Evolutionary conservation across 129 eudicot species (phyloP), one percentile per base, ranked within the genome.

Genomic region (Dittrichia graveolens): DNA sequence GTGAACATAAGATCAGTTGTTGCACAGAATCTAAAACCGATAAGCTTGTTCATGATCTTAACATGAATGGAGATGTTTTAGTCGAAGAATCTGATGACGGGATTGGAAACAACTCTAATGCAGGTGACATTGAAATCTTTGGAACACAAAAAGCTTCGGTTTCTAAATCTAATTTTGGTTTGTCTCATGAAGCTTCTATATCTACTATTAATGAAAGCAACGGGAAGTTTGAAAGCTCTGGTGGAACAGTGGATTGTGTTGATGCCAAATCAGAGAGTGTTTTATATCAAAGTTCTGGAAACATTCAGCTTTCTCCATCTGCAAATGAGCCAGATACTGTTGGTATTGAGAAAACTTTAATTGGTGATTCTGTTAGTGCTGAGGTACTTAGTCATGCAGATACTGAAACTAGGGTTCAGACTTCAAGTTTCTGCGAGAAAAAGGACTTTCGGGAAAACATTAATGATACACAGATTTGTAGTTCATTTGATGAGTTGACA

Each of bases 61-160:
- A 53, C 15, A 43, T 37, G 63, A 39, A 16, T 62, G 79, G 49
- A 47, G 53, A 40, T 65, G 59, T 40, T 59, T 41, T 69, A 50
- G 61, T 44, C 66, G 82, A 75, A 80, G 71, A 75, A 75, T 65
- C 71, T 65, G 72, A 75, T 75, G 77, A 76, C 64, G 75, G 75
- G 52, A 63, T 43, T 40, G 77, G 40, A 50, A 76, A 47, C 67
- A 61, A 71, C 48, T 40, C 11, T 67, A 60, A 48, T 49, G 59
- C 15, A 49, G 60, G 34, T 60, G 69, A 68, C 58, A 65, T 62
- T 71, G 38, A 69, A 54, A 72, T 61, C 10, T 61, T 73, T 67
- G 55, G 35, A 39, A 56, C 61, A 38, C 76, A 79, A 63, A 71
- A 80, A 69, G 37, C 79, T 78, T 60, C 63, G 56, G 87, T 69